Conservation (phyloP, 768 basidiomycete species). For the Cyclocybe aegerita region DNA sequence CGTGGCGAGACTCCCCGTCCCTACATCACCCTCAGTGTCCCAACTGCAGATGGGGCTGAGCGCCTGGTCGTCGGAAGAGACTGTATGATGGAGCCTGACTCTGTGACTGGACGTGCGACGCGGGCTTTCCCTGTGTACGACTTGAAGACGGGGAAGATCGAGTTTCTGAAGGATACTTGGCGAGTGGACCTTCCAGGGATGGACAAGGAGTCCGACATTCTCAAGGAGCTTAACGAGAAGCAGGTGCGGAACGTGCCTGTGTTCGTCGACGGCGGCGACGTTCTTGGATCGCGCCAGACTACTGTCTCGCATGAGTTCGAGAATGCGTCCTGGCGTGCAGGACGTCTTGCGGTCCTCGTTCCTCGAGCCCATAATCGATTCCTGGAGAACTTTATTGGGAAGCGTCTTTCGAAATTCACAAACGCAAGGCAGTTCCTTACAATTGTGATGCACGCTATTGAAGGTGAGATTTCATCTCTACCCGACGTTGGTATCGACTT, state of each 20-base stretch:
- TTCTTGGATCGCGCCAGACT: neutral
- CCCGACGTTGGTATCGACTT: neutral
- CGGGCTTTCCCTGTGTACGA: slow-evolving; percentile 15
- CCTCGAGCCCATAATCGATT: too few species aligned
- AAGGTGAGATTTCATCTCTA: neutral
- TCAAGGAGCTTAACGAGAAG: slow-evolving; percentile 10
- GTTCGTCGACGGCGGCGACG: slow-evolving; percentile 3
- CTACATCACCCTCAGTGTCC: too few species aligned
- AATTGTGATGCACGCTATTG: neutral
- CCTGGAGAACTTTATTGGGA: too few species aligned
- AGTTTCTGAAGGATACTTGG: slow-evolving; percentile 32
- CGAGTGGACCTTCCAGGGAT: slow-evolving; percentile 4
- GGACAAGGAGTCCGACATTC: slow-evolving; percentile 19
- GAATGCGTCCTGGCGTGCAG: neutral
- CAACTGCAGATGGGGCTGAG: too few species aligned
- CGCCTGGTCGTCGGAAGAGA: too few species aligned
- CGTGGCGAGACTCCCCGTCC: too few species aligned
- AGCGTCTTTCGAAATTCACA: too few species aligned
- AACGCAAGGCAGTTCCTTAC: neutral
- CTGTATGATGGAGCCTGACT: neutral
- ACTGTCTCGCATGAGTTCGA: neutral
- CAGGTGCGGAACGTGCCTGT: slow-evolving; percentile 18
- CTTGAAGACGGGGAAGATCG: slow-evolving; percentile 3
- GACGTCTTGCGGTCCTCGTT: neutral
- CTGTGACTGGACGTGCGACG: slow-evolving; percentile 16